phyloP scores from a whole-genome alignment of 179 eudicot genomes.

The Beta macrorhiza region DNA sequence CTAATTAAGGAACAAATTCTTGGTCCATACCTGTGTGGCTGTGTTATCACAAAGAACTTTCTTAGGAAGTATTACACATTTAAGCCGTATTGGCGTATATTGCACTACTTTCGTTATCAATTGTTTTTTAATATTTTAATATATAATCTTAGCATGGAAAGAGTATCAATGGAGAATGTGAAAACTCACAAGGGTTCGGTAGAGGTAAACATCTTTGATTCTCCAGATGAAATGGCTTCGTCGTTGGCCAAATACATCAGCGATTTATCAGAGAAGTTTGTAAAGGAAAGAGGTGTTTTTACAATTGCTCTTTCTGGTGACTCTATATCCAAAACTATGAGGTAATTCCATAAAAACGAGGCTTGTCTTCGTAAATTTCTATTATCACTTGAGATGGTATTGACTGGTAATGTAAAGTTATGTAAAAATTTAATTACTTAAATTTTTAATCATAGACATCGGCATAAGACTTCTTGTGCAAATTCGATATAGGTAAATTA shows the following conservation, averaged over 20 bases:
- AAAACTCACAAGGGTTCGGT: slow-evolving; percentile 9
- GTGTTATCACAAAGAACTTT: too few species aligned
- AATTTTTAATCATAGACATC: too few species aligned
- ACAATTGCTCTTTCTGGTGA: slow-evolving; percentile 75
- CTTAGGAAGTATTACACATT: too few species aligned
- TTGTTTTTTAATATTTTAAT: not conserved
- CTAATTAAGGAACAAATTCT: too few species aligned
- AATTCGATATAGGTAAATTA: too few species aligned
- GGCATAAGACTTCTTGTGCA: too few species aligned
- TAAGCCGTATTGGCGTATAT: too few species aligned
- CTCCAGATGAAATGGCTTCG: slow-evolving; percentile 55
- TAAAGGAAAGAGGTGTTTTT: slow-evolving; percentile 47
- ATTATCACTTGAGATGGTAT: too few species aligned
- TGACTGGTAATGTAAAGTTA: too few species aligned
- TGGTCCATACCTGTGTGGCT: too few species aligned
- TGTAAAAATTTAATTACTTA: too few species aligned
- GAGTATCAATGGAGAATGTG: slow-evolving; percentile 37
- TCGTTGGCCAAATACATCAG: slow-evolving; percentile 52
- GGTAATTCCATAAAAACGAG: slow-evolving; percentile 25
- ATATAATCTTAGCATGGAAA: not conserved
- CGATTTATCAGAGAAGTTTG: slow-evolving; percentile 45
- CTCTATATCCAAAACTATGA: slow-evolving; percentile 53
- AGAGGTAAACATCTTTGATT: slow-evolving; percentile 37
- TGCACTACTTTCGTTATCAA: not conserved
- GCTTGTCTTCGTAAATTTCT: too few species aligned